A percentile compares a stretch with the other conserved stretches of the same genome.
Evolutionary conservation across 2,329 filamentous ascomycete species (phyloP).

Genomic region (Talaromyces sp.): DNA sequence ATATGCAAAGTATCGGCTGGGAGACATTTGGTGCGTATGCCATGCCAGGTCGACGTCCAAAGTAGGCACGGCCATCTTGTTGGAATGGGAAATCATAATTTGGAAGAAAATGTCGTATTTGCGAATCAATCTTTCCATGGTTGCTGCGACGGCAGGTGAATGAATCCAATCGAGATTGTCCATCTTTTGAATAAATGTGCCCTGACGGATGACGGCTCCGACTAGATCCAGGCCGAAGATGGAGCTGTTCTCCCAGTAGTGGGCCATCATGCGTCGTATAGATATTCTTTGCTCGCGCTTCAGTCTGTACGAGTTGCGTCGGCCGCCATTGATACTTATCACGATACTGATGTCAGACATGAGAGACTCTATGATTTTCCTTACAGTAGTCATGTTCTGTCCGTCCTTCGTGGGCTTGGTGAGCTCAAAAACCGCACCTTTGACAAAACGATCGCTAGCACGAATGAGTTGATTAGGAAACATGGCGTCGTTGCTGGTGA

Average conservation of each 20-base stretch:
- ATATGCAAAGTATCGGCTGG: slow-evolving; percentile 60
- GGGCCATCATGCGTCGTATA: slow-evolving; percentile 42
- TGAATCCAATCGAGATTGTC: slow-evolving; percentile 73
- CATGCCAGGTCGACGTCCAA: slow-evolving; percentile 38
- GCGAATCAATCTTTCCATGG: slow-evolving; percentile 60
- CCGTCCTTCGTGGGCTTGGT: neutral
- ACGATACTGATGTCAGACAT: slow-evolving; percentile 42
- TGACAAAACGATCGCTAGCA: neutral
- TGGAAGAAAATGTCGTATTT: slow-evolving; percentile 51
- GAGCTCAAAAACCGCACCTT: neutral
- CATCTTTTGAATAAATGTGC: slow-evolving; percentile 59
- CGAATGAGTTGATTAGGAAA: slow-evolving; percentile 9
- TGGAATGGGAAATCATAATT: slow-evolving; percentile 39
- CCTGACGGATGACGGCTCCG: slow-evolving; percentile 44
- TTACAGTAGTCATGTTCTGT: neutral
- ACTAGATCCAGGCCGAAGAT: slow-evolving; percentile 41
- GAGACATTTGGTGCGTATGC: slow-evolving; percentile 74
- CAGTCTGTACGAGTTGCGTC: neutral
- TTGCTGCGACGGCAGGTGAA: slow-evolving; percentile 61
- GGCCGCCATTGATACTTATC: slow-evolving; percentile 38
- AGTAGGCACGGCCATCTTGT: slow-evolving; percentile 34
- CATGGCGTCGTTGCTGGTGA: neutral
- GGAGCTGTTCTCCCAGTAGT: slow-evolving; percentile 43
- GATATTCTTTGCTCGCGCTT: slow-evolving; percentile 27
- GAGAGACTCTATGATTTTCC: slow-evolving; percentile 44